Base-by-base conservation (phyloP, 2,329 filamentous ascomycete genomes). In the Colletotrichum sp. region DNA sequence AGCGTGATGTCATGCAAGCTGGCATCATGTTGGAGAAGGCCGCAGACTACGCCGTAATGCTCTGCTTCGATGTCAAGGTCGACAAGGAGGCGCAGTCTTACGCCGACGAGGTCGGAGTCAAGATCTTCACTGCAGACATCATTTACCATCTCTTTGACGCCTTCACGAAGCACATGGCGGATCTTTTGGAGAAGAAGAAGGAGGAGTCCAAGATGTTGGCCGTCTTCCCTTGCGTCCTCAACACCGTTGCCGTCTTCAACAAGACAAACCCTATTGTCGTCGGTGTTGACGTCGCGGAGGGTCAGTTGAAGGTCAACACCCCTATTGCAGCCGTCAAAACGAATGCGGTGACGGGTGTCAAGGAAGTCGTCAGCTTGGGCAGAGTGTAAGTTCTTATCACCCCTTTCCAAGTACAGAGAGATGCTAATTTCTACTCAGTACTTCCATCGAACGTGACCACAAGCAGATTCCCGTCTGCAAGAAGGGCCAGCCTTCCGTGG, bases 1-100 rank as follows among this genome's bases (percentile, higher is more conserved):
- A 98, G 89, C 95, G 97, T 81, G 97, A 99, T 85, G 95, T 99
- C 70, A 97, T 98, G 91, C 96, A 93, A 92, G 90, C 95, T 88
- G 96, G 95, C 82, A 94, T 95, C 79, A 99, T 99, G 97, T 85
- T 98, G 81, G 97, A 99, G 86, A 98, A 98, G 88, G 91, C 93
- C 18, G 95, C 95, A 79, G 96, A 99, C 83, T 97, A 93, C 80
- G 97, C 97, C n/a, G 95, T 98, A 83, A 99, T 99, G 97, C 92
- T 99, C 66, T 98, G 97, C 85, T 99, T 99, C 90, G 97, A 99
- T 84, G 97, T 99, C 86, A 98, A 98, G 88, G 95, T 99, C 18
- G 97, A 99, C 87, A 98, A 98, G 85, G 97, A 99, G 83, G 97
- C 97, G 1, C 92, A 94, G 78, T 90, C 91, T 12, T 98, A 98